phyloP scores from a whole-genome alignment of 2,329 filamentous ascomycete genomes.

The Pseudopyrenochaeta lycopersici region DNA sequence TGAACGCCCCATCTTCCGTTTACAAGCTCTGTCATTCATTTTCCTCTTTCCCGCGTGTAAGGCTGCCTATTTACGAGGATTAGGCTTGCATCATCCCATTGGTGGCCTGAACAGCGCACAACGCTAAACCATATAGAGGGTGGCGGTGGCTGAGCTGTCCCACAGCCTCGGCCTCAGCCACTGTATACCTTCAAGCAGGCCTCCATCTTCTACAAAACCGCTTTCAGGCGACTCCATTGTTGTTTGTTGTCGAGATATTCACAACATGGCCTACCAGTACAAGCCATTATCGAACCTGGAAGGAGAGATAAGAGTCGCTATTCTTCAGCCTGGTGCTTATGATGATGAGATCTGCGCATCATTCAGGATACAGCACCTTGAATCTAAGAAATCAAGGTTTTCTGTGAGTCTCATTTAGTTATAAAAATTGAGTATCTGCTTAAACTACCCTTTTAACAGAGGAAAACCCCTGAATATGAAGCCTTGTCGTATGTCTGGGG shows the following conservation, averaged over 20 bases:
- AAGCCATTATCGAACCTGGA: neutral
- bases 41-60: no score
- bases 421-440: neutral
- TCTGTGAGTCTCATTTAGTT: neutral
- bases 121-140: no score
- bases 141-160: no score
- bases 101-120: no score
- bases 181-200: neutral
- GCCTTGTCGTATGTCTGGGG: conserved; percentile 16
- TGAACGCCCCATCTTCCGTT: no score
- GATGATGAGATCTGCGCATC: conserved; percentile 6
- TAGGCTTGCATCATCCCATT: no score
- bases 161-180: neutral
- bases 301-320: conserved; percentile 1
- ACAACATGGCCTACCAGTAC: neutral
- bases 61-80: no score
- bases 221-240: neutral
- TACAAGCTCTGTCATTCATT: no score
- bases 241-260: no score
- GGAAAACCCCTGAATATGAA: neutral
- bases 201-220: neutral
- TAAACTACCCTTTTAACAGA: neutral
- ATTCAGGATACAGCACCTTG: neutral
- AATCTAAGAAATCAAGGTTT: neutral
- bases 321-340: conserved; percentile 5